Percentiles rank a stretch among this genome's conserved stretches.
Conservation (phyloP, 192 early-diverging fungal species). For the Coemansia sp. region DNA sequence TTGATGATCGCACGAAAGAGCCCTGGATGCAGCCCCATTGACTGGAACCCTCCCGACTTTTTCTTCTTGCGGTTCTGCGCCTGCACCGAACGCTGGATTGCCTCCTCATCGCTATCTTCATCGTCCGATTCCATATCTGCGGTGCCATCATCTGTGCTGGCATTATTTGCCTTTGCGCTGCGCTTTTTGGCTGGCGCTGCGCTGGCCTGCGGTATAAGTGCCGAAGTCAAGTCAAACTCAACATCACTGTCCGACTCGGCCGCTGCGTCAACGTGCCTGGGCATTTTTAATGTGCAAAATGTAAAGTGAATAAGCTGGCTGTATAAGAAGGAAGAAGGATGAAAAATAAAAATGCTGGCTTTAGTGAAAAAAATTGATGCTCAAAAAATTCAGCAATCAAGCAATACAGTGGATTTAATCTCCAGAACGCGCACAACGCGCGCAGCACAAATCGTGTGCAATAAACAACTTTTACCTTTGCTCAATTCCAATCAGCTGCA, state of each 20-base stretch:
- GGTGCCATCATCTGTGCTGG: too few species aligned
- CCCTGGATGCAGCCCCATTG: slow-evolving; percentile 87
- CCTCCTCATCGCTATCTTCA: slow-evolving; percentile 30
- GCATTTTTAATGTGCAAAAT: not conserved
- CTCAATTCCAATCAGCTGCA: not conserved
- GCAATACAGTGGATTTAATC: not conserved
- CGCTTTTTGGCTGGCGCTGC: slow-evolving; percentile 9
- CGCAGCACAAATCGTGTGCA: slow-evolving; percentile 6
- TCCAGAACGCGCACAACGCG: not conserved
- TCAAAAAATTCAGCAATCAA: not conserved
- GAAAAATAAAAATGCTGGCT: too few species aligned
- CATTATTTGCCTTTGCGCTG: not conserved
- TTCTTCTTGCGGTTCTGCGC: slow-evolving; percentile 86
- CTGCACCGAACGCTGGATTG: slow-evolving; percentile 39
- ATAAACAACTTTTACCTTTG: slow-evolving; percentile 2
- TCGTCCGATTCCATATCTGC: slow-evolving; percentile 2
- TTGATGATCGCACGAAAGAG: slow-evolving; percentile 85
- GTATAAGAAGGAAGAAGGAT: too few species aligned
- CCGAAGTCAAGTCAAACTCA: slow-evolving; percentile 50
- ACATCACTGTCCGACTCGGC: slow-evolving; percentile 45
- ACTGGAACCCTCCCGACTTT: slow-evolving; percentile 97
- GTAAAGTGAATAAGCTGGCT: slow-evolving; percentile 1
- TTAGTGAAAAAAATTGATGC: too few species aligned
- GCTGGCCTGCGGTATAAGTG: slow-evolving; percentile 47
- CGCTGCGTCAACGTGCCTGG: not conserved